Base-by-base conservation (phyloP, 169 alveolate genomes). In the Plasmodium reichenowi region DNA sequence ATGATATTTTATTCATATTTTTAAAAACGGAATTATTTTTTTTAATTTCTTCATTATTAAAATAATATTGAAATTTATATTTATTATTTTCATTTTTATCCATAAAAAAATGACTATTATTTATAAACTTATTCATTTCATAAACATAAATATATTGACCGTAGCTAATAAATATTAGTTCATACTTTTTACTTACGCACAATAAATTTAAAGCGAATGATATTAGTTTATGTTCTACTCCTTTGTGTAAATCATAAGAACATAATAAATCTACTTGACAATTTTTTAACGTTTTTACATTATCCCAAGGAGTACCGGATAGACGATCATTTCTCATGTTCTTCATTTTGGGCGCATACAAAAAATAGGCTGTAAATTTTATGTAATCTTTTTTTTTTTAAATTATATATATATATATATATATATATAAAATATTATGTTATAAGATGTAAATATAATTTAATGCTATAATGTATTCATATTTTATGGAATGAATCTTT, bases 161-260 rank as follows among this genome's bases (percentile, higher is more conserved):
- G 15, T 80, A 80, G 29, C 52, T 38, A 54, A 80, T 80, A 68
- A 80, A 80, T 72, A 80, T 60, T 22, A 80, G 32, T 15, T 80
- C 90, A 62, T 80, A 80, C 54, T 80, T 80, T 60, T 68, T 80
- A 80, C 90, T 80, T 60, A 80, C 90, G 9, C 85, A 67, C 45
- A 80, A 60, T 59, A 80, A 68, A 48, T 80, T 80, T 13, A 80
- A 50, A 15, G 90, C 90, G 29, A 80, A 80, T n/a, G 62, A 68
- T 43, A 80, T 74, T n/a, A 80, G 68, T 62, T 80, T 80, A 48
- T 80, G 80, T 13, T 80, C 54, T 10, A 80, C 71, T 12, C 85
- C 26, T 68, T 45, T 68, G 26, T 68, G 54, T 32, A 80, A 38
- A 48, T 80, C 83, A 60, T 15, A 72, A 22, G 74, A 67, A 38